phyloP scores from a whole-genome alignment of 169 alveolate genomes.

The Cryptosporidium xiaoi region DNA sequence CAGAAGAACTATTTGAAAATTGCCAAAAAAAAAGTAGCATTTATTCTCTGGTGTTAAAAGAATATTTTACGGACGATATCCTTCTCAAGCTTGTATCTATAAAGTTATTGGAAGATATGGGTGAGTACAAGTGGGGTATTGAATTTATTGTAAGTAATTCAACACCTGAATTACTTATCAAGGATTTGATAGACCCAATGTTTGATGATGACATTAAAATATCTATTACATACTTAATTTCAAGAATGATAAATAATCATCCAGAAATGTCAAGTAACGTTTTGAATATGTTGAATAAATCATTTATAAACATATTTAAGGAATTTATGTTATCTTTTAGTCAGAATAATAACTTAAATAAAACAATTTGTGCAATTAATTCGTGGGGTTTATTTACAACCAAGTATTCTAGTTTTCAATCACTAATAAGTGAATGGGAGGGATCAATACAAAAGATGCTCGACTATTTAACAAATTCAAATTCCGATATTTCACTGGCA shows the following conservation, averaged over 20 bases:
- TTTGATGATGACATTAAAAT: constrained; percentile 66
- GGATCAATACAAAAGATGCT: constrained; percentile 22
- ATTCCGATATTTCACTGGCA: constrained; percentile 57
- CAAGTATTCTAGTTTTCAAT: constrained; percentile 18
- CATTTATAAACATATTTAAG: constrained; percentile 22
- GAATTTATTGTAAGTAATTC: constrained; percentile 48
- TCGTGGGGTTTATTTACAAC: constrained; percentile 55
- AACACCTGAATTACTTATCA: constrained; percentile 40
- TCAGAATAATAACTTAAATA: not conserved
- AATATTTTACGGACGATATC: constrained; percentile 61
- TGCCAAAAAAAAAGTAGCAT: constrained; percentile 62
- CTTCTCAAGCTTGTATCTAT: constrained; percentile 39
- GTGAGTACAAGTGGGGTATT: constrained; percentile 62
- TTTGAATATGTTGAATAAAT: constrained; percentile 12
- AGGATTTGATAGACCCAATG: constrained; percentile 46
- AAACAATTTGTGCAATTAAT: constrained; percentile 54
- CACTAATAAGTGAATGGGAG: constrained; percentile 18
- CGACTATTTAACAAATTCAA: constrained; percentile 26
- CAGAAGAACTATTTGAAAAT: constrained; percentile 39
- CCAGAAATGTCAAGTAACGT: constrained; percentile 46
- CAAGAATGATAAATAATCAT: constrained; percentile 32
- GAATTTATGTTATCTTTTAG: constrained; percentile 36
- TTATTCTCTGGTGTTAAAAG: constrained; percentile 42
- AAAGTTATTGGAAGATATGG: constrained; percentile 60
- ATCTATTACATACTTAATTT: constrained; percentile 37